Evolutionary conservation across 192 early-diverging fungal species (phyloP), one percentile per base, ranked within the genome.

Genomic region (Coemansia erecta): DNA sequence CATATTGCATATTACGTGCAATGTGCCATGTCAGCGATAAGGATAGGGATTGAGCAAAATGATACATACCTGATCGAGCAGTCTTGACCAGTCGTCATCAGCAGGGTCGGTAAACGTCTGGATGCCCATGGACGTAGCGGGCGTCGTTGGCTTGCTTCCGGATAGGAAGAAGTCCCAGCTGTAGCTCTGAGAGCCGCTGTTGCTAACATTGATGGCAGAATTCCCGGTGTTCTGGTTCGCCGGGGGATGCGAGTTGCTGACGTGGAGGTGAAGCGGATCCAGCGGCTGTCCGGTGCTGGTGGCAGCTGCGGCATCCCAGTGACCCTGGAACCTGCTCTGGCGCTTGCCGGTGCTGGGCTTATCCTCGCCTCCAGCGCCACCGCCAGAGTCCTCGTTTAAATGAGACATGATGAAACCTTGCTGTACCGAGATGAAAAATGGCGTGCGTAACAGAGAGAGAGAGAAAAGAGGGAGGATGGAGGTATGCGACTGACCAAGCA

Each of bases 291-390:
- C 18, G 13, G 26, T 24, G 23, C n/a, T 45, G 50, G 35, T 37
- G 8, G 35, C 35, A 37, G 61, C 52, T 0, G 75, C 56, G 19
- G 68, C 60, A 58, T 78, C 75, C 75, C 75, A 78, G 41, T 78
- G 75, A 8, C 75, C 69, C 46, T 72, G 75, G 40, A 78, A 78
- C 22, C 75, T 57, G 42, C 75, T 78, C 46, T 78, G 69, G 54
- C 69, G 75, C 58, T 72, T 78, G 33, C 22, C 42, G 54, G 40
- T 43, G 42, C 57, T 68, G 42, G 62, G 51, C 56, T 67, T 64
- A 24, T 77, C 68, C 31, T 71, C 68, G 58, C 49, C 46, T 42
- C 45, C 64, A 15, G 63, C 42, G 28, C 45, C 58, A 46, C 55
- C 47, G 19, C 64, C 59, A 6, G 61, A 44, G 35, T 64, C 51